Percentiles rank a stretch among this genome's conserved stretches.
Evolutionary conservation across 352 stramenopile genomes (phyloP).

Genomic region (Phytophthora megakarya): DNA sequence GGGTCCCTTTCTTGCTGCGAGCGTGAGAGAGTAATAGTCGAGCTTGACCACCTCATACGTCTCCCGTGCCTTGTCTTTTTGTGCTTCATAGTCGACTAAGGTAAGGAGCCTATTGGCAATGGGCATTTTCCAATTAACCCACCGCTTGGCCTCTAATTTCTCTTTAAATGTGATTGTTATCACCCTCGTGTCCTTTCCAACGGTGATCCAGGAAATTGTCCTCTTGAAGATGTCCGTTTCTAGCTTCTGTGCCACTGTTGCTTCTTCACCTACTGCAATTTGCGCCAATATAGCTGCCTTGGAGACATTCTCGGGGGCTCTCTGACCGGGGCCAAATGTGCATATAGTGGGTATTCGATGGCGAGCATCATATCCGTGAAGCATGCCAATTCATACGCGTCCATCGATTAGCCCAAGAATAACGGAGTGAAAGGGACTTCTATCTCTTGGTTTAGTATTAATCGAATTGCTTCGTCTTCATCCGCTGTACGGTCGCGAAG

Average conservation of each 20-base stretch:
- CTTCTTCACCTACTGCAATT: neutral
- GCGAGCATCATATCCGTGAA: conserved; percentile 13
- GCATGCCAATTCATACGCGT: neutral
- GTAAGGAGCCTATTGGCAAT: neutral
- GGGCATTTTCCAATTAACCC: neutral
- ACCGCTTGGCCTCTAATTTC: neutral
- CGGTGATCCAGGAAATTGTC: neutral
- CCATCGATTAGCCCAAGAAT: conserved; percentile 12
- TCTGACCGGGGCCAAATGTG: conserved; percentile 10
- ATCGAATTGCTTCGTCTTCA: neutral
- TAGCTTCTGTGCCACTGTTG: neutral
- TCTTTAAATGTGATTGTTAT: conserved; percentile 1
- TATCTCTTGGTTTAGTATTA: conserved; percentile 10
- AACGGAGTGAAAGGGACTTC: neutral
- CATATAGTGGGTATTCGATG: conserved; percentile 15
- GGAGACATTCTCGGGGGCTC: neutral
- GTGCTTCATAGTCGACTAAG: neutral
- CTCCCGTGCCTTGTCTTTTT: neutral
- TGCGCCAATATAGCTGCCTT: neutral
- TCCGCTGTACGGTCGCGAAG: neutral
- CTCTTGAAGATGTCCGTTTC: neutral
- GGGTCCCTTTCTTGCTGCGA: neutral
- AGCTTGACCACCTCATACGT: neutral
- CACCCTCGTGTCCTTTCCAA: neutral
- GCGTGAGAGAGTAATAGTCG: conserved; percentile 3